Percentiles rank a stretch among this genome's conserved stretches.
Conservation (phyloP, 176 grass and related monocot species). For the Oryza australiensis region DNA sequence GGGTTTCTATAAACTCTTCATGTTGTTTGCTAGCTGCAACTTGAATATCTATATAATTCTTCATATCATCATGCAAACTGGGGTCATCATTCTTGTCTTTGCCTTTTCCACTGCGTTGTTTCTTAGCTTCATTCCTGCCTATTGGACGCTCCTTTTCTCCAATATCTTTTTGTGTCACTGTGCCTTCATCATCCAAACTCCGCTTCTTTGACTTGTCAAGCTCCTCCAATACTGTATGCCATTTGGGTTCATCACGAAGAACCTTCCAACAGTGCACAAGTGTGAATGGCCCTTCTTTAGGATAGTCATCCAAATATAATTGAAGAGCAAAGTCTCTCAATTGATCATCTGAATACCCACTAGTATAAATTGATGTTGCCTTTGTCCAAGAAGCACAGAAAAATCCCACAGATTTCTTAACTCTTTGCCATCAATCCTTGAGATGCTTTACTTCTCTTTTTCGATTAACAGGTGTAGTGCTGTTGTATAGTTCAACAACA, state of each 20-base stretch:
- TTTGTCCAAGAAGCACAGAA: neutral
- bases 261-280: neutral
- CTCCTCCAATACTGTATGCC: neutral
- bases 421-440: neutral
- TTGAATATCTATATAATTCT: neutral
- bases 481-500: no score
- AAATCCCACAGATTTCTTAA: no score
- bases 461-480: no score
- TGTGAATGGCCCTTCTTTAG: neutral
- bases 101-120: no score
- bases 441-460: slow-evolving; percentile 29
- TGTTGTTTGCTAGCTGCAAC: no score
- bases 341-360: neutral
- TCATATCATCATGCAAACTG: no score
- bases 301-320: neutral
- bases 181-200: no score
- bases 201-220: neutral
- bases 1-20: no score
- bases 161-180: no score
- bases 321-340: neutral
- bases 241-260: neutral
- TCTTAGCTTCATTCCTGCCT: no score
- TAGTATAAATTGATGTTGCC: neutral
- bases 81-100: no score
- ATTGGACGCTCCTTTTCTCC: no score